phyloP scores from a whole-genome alignment of 106 monocot genomes.

The Triglochin maritima region DNA sequence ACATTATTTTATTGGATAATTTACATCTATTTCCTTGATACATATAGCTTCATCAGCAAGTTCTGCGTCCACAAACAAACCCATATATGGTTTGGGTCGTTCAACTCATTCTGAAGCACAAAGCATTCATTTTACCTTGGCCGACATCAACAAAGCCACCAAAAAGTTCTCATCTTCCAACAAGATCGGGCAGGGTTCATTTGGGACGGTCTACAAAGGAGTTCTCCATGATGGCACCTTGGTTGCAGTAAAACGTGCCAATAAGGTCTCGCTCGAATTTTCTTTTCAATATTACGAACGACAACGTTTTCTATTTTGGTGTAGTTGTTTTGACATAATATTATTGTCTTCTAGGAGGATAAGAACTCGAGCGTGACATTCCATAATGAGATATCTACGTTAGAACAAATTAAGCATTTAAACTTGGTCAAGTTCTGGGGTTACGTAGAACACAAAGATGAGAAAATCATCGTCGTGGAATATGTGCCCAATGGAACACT shows the following conservation, averaged over 20 bases:
- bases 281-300: background rate
- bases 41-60: no score
- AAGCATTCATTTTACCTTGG: conserved; percentile 26
- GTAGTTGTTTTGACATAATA: background rate
- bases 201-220: conserved; percentile 63
- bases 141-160: conserved; percentile 50
- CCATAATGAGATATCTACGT: conserved; percentile 8
- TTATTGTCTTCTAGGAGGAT: background rate
- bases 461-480: conserved; percentile 57
- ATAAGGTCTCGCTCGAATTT: conserved; percentile 22
- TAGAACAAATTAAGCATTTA: conserved; percentile 38
- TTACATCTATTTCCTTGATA: no score
- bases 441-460: conserved; percentile 49
- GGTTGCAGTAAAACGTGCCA: conserved; percentile 68
- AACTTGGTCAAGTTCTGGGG: conserved; percentile 62
- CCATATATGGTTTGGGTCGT: no score
- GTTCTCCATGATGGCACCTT: conserved; percentile 35
- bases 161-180: conserved; percentile 41
- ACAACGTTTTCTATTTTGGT: background rate
- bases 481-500: conserved; percentile 70
- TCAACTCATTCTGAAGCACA: conserved; percentile 1
- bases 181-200: conserved; percentile 65
- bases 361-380: background rate
- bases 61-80: no score
- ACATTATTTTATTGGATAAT: no score